Evolutionary conservation across 306 rosid species (phyloP), one percentile per base, ranked within the genome.

Genomic region (Vigna angularis): DNA sequence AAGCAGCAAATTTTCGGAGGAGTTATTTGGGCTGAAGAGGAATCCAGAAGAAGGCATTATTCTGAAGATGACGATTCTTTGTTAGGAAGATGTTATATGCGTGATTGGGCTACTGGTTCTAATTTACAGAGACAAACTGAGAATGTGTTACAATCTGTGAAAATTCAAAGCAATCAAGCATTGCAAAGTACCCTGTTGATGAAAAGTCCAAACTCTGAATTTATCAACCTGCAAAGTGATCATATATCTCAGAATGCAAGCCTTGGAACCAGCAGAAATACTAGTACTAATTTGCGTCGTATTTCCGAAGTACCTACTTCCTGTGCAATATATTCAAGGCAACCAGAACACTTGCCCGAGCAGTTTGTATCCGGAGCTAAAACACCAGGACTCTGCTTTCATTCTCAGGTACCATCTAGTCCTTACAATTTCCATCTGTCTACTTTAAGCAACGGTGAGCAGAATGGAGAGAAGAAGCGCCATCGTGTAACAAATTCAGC

Each of bases 11-110:
- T 71, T 59, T 88, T 75, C 55, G 88, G 82, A 22, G 88, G 80
- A 52, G 89, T 80, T 59, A 70, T 81, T 75, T 81, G 92, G 94
- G 80, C 83, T 24, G 89, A 74, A 48, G 81, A 82, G 70, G 87
- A 86, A 82, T 78, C 84, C 49, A 84, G 87, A 66, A 58, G 84
- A 18, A 88, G 83, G 58, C 72, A 79, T 66, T 74, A 71, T 81
- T 84, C 76, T 50, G 77, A 83, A 44, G 78, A 73, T 71, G 84
- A 72, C 15, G 69, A 62, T 81, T 53, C 88, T 49, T 45, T 49
- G 2, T 9, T 59, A 72, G 81, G 81, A 64, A 79, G 75, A 72
- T 77, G 77, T 80, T 70, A 81, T 70, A 70, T 76, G 79, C 85
- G 72, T 59, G 81, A 81, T 52, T 57, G 81, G 82, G 12, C 53